Percentiles rank a stretch among this genome's conserved stretches.
phyloP scores from a whole-genome alignment of 176 grass and related monocot species.

The Secale cereale region DNA sequence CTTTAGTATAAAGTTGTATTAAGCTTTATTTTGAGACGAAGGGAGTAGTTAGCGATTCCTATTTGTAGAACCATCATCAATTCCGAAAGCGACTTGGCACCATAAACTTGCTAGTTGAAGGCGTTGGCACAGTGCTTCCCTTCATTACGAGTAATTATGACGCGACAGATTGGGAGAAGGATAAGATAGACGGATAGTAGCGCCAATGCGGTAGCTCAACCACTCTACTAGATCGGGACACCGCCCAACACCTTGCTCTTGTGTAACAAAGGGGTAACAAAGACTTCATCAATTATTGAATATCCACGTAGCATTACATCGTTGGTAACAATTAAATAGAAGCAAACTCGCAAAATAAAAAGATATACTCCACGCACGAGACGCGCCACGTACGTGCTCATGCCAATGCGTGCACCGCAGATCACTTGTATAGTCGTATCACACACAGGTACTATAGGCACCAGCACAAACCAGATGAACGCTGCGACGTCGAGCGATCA shows the following conservation, averaged over 20 bases:
- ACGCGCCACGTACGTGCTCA: neutral
- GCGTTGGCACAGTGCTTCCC: neutral
- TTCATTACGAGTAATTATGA: neutral
- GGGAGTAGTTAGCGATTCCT: too few relatives aligned
- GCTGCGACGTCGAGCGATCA: neutral
- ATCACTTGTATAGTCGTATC: neutral
- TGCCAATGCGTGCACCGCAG: neutral
- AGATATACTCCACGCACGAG: conserved; percentile 9
- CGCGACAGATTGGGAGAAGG: neutral
- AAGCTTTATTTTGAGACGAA: too few relatives aligned
- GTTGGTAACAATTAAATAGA: neutral
- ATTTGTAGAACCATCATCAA: neutral
- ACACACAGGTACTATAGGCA: neutral
- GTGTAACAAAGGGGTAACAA: neutral
- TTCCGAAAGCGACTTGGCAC: neutral
- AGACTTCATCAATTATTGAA: conserved; percentile 21
- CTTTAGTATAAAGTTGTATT: too few relatives aligned
- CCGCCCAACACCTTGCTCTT: neutral
- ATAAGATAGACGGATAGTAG: neutral
- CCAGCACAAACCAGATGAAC: neutral
- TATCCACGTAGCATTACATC: neutral
- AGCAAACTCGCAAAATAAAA: neutral
- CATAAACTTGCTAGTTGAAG: neutral
- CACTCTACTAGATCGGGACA: neutral
- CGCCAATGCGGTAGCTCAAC: conserved; percentile 9